Base-by-base conservation (phyloP, 495 filamentous ascomycete genomes). In the Penicillium alfredii region DNA sequence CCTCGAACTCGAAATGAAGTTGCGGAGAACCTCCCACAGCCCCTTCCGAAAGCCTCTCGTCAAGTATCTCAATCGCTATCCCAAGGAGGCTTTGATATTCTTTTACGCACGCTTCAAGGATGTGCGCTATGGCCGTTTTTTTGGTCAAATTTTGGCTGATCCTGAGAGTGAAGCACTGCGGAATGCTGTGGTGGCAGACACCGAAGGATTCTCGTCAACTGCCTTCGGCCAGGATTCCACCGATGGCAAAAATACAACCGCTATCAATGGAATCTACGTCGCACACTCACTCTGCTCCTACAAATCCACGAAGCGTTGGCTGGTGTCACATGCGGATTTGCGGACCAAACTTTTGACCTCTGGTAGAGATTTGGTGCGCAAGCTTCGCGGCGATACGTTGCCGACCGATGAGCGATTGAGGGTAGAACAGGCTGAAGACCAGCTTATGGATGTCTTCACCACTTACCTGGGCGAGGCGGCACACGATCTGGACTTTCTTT, bases 1-100 rank as follows among this genome's bases (percentile, higher is more conserved):
- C 10, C 64, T 97, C 42, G 84, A 90, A 22, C 74, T 99, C 0
- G 92, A 99, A 55, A 74, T 82, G 25, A 84, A 83, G 35, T 68
- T 99, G 16, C 77, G 92, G 13, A 69, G 92, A 45, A 99, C 92
- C 2, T 82, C 86, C n/a, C 81, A 84, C 47, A 95, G 88, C 52
- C 90, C 93, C 2, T 96, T 99, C 66, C 71, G 92, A 17, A 79
- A 80, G 34, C 93, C 92, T 4, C 72, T 99, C n/a, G 81, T 94
- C 51, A 88, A 87, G 51, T 97, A 94, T 56, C 72, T 99, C 31
- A 95, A 94, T 58, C 76, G 84, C 12, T 99, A 95, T 52, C 86
- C 92, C 0, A 78, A 82, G 27, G 90, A 97, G 43, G 81, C 86
- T 11, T 88, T 88, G 78, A 61, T 73, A 2, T 84, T 88, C 55